Base-by-base conservation (phyloP, 1,284 basidiomycete genomes). In the Dichomitus squalens region DNA sequence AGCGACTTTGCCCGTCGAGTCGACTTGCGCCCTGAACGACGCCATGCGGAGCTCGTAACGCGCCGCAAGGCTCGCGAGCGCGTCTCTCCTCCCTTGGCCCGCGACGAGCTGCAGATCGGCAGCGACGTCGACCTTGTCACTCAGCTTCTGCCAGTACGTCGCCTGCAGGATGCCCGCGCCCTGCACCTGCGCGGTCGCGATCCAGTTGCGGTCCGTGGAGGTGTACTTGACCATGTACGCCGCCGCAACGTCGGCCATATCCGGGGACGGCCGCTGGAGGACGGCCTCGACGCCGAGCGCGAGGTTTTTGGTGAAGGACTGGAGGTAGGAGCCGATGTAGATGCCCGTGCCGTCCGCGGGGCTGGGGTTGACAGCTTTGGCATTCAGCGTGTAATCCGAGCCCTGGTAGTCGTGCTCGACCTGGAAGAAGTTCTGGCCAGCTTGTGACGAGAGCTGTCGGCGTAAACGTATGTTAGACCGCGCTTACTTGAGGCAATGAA, bases 121-220 rank as follows among this genome's bases (percentile, higher is more conserved):
- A 14, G 93, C 97, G n/a, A 96, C 95, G 59, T 99, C 96, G n/a
- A 99, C 92, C 77, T 96, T 96, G 58, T 97, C 95, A 73, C 88
- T 90, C 56, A 99, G 77, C 72, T 93, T 93, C 66, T 98, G 96
- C 92, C 93, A 98, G 77, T 99, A 99, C 14, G 95, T 96, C 41
- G 95, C 86, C 74, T 96, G 92, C 35, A 98, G 70, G 53, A 96
- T 84, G 36, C 96, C 96, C 40, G 85, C 80, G n/a, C 88, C 83
- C 73, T 97, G 94, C 34, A 97, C 68, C 71, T 96, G 94, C 8
- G 94, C 91, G 4, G 96, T 98, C 29, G 94, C 95, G 68, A 96
- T 96, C 93, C 93, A 96, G 68, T 82, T 87, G 74, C 82, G 88
- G 70, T 86, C 81, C 29, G 80, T 74, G 61, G 85, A 78, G 0